Conservation (phyloP, 768 basidiomycete species). For the Termitomyces sp. region DNA sequence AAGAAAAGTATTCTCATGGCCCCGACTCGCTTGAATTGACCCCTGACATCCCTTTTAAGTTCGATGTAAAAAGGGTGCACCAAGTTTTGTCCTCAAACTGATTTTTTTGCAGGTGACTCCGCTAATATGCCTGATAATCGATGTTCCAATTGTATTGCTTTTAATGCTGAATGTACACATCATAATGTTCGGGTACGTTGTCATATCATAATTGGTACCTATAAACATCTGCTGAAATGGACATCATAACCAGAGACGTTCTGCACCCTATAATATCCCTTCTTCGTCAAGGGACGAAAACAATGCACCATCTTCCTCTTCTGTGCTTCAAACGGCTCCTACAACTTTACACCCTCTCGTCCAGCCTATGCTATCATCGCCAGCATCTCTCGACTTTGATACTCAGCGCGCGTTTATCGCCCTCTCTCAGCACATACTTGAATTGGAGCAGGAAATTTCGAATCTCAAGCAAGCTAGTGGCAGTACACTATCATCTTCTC, state of each 20-base stretch:
- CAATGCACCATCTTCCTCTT: neutral
- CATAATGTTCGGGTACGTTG: conserved; percentile 46
- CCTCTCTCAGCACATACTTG: conserved; percentile 15
- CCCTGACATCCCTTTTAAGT: conserved; percentile 22
- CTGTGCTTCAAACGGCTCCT: neutral
- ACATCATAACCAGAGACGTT: conserved; percentile 22
- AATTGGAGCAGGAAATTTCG: conserved; percentile 17
- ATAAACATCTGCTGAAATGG: no score
- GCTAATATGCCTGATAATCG: conserved; percentile 50
- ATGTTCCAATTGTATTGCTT: conserved; percentile 56
- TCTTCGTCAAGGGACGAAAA: conserved; percentile 2
- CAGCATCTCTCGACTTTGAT: conserved; percentile 6
- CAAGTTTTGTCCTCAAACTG: neutral
- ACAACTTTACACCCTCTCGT: conserved; percentile 12
- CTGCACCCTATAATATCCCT: conserved; percentile 1
- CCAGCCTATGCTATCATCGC: conserved; percentile 12
- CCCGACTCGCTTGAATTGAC: neutral
- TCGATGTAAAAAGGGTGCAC: conserved; percentile 30
- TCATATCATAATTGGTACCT: neutral
- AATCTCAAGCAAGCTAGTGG: conserved; percentile 6
- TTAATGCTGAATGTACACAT: conserved; percentile 51
- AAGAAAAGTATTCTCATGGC: conserved; percentile 34
- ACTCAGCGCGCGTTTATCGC: conserved; percentile 10
- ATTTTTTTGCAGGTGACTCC: conserved; percentile 48
- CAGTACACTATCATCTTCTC: neutral